phyloP scores from a whole-genome alignment of 2,329 filamentous ascomycete genomes.

The Botrytis byssoidea region DNA sequence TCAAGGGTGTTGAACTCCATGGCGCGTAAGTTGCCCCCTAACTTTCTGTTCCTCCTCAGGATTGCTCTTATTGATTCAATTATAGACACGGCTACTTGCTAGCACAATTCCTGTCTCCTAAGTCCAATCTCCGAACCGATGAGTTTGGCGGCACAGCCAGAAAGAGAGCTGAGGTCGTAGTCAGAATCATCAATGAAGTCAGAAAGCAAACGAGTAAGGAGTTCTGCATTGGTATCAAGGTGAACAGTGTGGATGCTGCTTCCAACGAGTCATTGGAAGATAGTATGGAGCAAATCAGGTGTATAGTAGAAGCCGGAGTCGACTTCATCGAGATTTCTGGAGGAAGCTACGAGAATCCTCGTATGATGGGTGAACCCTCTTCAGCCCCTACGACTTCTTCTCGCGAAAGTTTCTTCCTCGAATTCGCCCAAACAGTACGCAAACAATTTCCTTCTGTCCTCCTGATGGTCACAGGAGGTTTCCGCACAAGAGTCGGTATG shows the following conservation, averaged over 20 bases:
- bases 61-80: conserved; percentile 34
- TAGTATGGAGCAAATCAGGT: conserved; percentile 56
- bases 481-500: conserved; percentile 53
- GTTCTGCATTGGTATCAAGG: conserved; percentile 54
- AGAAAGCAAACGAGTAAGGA: conserved; percentile 41
- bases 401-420: conserved; percentile 67
- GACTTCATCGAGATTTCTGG: conserved; percentile 69
- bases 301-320: conserved; percentile 49
- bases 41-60: conserved; percentile 41
- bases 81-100: conserved; percentile 68
- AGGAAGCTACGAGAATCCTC: conserved; percentile 56
- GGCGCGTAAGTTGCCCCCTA: conserved; percentile 9
- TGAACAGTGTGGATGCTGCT: conserved; percentile 56
- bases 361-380: conserved; percentile 27
- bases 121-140: conserved; percentile 65
- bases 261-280: conserved; percentile 46
- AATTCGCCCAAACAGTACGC: conserved; percentile 58
- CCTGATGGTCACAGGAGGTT: conserved; percentile 62
- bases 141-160: conserved; percentile 66
- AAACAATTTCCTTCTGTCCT: conserved; percentile 45
- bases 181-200: conserved; percentile 65
- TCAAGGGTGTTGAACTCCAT: conserved; percentile 54
- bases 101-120: conserved; percentile 65
- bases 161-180: conserved; percentile 65
- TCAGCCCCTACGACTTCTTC: conserved; percentile 44